phyloP scores from a whole-genome alignment of 2,329 filamentous ascomycete species.

The Sarocladium strictum region DNA sequence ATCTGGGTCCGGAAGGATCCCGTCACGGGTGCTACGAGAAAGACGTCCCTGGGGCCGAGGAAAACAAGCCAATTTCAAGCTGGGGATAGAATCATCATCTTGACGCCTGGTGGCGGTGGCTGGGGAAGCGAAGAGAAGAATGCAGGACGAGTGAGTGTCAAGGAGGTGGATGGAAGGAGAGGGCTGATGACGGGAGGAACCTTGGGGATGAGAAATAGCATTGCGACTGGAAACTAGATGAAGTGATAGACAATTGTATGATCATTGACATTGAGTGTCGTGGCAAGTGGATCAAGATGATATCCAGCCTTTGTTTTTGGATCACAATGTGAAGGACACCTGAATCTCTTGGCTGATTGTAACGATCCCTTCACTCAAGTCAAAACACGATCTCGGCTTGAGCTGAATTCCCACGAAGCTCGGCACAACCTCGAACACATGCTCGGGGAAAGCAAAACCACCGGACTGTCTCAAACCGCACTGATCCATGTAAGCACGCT shows the following conservation, averaged over 20 bases:
- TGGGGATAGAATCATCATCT: slow-evolving; percentile 14
- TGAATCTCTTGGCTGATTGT: too few relatives aligned
- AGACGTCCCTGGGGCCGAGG: slow-evolving; percentile 19
- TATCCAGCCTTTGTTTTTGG: too few relatives aligned
- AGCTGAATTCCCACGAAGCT: too few relatives aligned
- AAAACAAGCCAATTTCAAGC: slow-evolving; percentile 14
- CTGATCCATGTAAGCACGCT: too few relatives aligned
- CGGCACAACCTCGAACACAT: too few relatives aligned
- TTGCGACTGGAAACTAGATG: slow-evolving; percentile 8
- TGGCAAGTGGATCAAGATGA: too few relatives aligned
- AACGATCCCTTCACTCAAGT: too few relatives aligned
- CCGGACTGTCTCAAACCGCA: too few relatives aligned
- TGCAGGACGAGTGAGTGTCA: background rate
- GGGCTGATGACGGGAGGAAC: slow-evolving; percentile 6
- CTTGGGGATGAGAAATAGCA: background rate
- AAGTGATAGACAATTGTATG: background rate
- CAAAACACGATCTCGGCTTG: too few relatives aligned
- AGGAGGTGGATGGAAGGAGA: background rate
- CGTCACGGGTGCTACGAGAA: slow-evolving; percentile 22
- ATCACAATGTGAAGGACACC: too few relatives aligned
- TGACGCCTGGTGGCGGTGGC: slow-evolving; percentile 16
- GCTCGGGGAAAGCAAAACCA: too few relatives aligned
- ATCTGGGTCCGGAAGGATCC: slow-evolving; percentile 47
- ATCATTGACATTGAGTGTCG: too few relatives aligned
- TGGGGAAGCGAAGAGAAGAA: slow-evolving; percentile 1